Evolutionary conservation across 2,329 filamentous ascomycete species (phyloP).

Genomic region (Fusarium subglutinans): DNA sequence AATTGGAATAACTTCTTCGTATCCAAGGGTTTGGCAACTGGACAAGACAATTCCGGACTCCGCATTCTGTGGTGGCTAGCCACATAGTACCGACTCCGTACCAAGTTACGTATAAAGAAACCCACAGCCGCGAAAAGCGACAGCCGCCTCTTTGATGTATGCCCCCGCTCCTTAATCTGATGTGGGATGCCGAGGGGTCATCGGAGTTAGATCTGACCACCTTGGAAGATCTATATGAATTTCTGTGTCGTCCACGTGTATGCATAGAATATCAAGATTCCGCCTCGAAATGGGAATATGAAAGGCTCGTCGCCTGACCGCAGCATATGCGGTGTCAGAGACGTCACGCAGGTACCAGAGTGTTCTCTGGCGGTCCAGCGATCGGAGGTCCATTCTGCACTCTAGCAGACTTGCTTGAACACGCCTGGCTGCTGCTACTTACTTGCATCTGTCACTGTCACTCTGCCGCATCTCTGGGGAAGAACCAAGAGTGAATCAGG

Average conservation of each 20-base stretch:
- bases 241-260: conserved; percentile 8
- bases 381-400: conserved; percentile 22
- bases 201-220: conserved; percentile 21
- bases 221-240: conserved; percentile 2
- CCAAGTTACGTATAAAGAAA: conserved; percentile 4
- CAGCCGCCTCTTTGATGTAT: conserved; percentile 8
- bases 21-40: not conserved
- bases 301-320: conserved; percentile 7
- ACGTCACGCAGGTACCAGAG: conserved; percentile 42
- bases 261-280: not conserved
- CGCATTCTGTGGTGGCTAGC: not conserved
- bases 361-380: conserved; percentile 2
- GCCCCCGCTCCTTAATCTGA: conserved; percentile 1
- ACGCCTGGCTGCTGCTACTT: conserved; percentile 29
- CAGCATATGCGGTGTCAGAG: conserved; percentile 34
- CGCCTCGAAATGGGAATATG: not conserved
- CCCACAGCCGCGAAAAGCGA: conserved; percentile 41
- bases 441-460: conserved; percentile 31
- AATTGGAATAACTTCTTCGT: not conserved
- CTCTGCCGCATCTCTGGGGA: conserved; percentile 25
- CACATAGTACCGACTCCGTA: not conserved
- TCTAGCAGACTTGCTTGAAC: conserved; percentile 21
- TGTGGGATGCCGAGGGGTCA: conserved; percentile 17
- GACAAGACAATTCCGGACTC: conserved; percentile 8
- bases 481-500: conserved; percentile 21